These are phyloP conservation scores for Lasiosphaeria hispida DNA, from an alignment of 495 filamentous ascomycete genomes.

Conservation along the genomic window DNA sequence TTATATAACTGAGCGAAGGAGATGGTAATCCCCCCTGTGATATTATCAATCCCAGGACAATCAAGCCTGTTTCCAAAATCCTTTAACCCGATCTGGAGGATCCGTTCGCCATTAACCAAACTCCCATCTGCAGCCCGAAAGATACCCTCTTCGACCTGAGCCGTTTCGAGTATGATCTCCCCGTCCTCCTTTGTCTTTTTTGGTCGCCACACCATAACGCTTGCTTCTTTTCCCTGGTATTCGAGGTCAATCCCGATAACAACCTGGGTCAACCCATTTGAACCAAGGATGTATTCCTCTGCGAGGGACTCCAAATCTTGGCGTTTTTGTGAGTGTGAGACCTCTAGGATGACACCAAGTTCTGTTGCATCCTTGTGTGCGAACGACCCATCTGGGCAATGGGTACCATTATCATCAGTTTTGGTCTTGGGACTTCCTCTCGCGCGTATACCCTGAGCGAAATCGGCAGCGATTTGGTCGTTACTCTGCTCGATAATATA, in stretches of 20 bases:
- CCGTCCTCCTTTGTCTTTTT: neutral
- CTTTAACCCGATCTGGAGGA: neutral
- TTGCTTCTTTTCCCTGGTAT: neutral
- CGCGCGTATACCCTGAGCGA: neutral
- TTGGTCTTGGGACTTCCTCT: neutral
- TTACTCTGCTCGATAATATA: neutral
- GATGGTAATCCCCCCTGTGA: neutral
- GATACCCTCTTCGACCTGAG: neutral
- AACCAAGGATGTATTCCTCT: neutral
- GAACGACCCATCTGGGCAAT: neutral
- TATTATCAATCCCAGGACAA: neutral
- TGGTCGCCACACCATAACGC: neutral
- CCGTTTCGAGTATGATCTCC: neutral
- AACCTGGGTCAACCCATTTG: neutral
- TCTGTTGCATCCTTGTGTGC: neutral
- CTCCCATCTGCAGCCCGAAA: neutral
- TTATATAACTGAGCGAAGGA: neutral
- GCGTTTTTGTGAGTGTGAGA: neutral
- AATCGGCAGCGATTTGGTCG: neutral
- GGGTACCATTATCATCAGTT: neutral
- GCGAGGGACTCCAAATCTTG: neutral
- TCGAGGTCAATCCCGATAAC: neutral
- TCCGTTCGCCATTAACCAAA: neutral
- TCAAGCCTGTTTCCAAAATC: neutral
- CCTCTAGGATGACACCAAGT: neutral